Evolutionary conservation across 306 rosid species (phyloP).

Genomic region (Quercus ilex): DNA sequence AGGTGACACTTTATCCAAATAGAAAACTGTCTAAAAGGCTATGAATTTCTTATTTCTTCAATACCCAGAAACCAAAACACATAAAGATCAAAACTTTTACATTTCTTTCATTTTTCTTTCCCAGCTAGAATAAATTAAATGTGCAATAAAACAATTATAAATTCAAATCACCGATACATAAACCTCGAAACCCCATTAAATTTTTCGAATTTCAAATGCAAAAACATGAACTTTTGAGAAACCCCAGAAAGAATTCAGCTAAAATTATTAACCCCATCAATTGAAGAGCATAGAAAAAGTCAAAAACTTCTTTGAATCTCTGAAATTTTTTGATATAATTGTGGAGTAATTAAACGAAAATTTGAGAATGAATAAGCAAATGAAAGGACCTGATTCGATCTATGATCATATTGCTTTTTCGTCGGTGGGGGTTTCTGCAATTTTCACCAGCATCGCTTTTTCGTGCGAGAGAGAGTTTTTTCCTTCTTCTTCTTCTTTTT

Average conservation of each 20-base stretch:
- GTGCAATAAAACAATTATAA: background rate
- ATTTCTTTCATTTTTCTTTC: background rate
- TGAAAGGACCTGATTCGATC: conserved; percentile 69
- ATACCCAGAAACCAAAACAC: background rate
- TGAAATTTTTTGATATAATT: background rate
- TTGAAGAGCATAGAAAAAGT: background rate
- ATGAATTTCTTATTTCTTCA: background rate
- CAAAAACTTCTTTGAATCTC: background rate
- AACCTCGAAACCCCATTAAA: conserved; percentile 1
- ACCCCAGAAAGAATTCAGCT: conserved; percentile 1
- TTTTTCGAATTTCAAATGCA: background rate
- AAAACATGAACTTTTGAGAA: background rate
- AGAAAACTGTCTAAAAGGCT: background rate
- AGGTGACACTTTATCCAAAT: too few relatives aligned
- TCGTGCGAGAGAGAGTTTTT: background rate
- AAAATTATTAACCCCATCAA: background rate
- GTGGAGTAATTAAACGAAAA: background rate
- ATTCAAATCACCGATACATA: background rate
- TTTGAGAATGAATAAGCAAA: background rate
- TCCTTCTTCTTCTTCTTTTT: too few relatives aligned
- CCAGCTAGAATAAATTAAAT: background rate
- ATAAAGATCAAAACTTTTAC: background rate
- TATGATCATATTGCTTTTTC: conserved; percentile 38
- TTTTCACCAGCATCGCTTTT: conserved; percentile 34
- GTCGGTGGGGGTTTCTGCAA: conserved; percentile 47